Evolutionary conservation across 192 early-diverging fungal genomes (phyloP), one percentile per base, ranked within the genome.

Genomic region (Phlyctochytrium arcticum): DNA sequence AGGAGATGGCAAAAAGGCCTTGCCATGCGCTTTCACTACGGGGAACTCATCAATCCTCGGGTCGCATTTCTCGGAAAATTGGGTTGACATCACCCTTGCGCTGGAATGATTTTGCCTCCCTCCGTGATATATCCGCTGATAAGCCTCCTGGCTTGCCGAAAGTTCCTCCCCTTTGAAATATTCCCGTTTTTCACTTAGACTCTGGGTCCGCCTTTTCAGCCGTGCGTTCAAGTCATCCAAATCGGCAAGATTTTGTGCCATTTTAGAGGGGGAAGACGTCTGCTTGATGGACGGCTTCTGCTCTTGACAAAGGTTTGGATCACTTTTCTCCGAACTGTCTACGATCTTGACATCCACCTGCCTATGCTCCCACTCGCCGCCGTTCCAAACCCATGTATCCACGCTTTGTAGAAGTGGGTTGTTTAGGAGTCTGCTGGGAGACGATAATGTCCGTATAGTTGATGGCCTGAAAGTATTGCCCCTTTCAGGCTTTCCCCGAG

Each of bases 371-470:
- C 62, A 65, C 8, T 37, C 55, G 15, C n/a, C 29, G 24, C 62
- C 62, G 17, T 32, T 65, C 62, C 62, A 65, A 15, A 65, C 62
- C 62, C 62, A 65, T 12, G 62, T 65, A 35, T 65, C 62, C 29
- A 65, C 50, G 19, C 32, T 55, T 21, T 62, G 60, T 24, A 21
- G n/a, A n/a, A n/a, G n/a, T n/a, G n/a, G n/a, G n/a, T n/a, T n/a
- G n/a, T n/a, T n/a, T n/a, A n/a, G n/a, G n/a, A n/a, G n/a, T n/a
- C n/a, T n/a, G n/a, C 49, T 44, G 39, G 15, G 39, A 19, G 39
- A n/a, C 21, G 39, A 19, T 44, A 12, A 44, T 19, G 21, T 12
- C 39, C 39, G 39, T 2, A 12, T 12, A 44, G 2, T 44, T 19
- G 21, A 44, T 12, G 12, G 39, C 12, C 12, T 12, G 21, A 2